These are phyloP conservation scores for Diaporthe amygdali DNA, from an alignment of 2,329 filamentous ascomycete species.

Conservation along the genomic window DNA sequence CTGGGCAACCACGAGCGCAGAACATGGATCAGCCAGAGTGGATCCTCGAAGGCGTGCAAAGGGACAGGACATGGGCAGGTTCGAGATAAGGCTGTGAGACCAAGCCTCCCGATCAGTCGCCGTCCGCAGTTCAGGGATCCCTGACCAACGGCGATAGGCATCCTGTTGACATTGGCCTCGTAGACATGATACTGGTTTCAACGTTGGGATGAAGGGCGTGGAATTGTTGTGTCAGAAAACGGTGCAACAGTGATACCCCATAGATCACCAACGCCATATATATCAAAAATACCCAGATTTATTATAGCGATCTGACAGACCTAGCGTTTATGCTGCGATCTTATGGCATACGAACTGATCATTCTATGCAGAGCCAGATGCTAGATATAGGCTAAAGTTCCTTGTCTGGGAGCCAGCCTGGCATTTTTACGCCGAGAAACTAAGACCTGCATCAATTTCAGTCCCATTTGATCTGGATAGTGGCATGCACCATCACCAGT, in stretches of 20 bases:
- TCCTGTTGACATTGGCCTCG: not conserved
- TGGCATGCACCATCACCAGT: too few species aligned
- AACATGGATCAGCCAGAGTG: not conserved
- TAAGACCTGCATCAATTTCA: too few species aligned
- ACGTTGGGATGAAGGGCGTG: not conserved
- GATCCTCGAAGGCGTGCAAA: too few species aligned
- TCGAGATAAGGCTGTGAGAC: conserved; percentile 2
- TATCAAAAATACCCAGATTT: not conserved
- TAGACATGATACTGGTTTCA: conserved; percentile 12
- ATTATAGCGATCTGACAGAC: not conserved
- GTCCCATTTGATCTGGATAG: not conserved
- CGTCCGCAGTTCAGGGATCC: not conserved
- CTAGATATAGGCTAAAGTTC: not conserved
- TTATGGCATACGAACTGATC: not conserved
- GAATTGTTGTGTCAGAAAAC: not conserved
- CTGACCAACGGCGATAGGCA: not conserved
- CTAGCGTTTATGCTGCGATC: not conserved
- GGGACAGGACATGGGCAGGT: not conserved
- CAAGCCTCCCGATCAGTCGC: not conserved
- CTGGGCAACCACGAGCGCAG: not conserved
- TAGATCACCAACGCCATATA: not conserved
- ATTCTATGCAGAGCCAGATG: not conserved
- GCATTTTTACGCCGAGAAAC: too few species aligned
- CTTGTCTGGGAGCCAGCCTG: too few species aligned
- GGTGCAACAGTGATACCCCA: not conserved